Conservation (phyloP, 352 stramenopile species). For the Phytophthora ramorum region DNA sequence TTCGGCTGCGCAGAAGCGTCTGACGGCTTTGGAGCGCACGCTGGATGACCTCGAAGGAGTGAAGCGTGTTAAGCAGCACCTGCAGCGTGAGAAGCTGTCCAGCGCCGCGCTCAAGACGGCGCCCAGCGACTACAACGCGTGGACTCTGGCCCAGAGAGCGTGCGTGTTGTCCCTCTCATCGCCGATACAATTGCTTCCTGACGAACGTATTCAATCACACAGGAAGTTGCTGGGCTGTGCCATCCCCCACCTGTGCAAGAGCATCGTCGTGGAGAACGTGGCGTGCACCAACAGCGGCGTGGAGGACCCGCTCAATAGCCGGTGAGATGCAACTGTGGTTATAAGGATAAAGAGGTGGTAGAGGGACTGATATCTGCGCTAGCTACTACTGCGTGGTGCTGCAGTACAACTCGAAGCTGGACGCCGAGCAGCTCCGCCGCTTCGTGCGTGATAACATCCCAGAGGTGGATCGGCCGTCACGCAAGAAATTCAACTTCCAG, state of each 20-base stretch:
- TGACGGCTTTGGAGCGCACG: conserved; percentile 49
- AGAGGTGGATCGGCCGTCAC: conserved; percentile 55
- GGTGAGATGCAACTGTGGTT: conserved; percentile 30
- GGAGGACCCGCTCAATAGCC: conserved; percentile 69
- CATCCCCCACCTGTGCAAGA: conserved; percentile 87
- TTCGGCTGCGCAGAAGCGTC: conserved; percentile 40
- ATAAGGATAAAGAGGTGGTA: background rate
- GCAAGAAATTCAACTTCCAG: conserved; percentile 91
- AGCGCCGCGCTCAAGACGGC: conserved; percentile 76
- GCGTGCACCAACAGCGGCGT: conserved; percentile 64
- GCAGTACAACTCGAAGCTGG: conserved; percentile 88
- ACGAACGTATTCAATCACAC: background rate
- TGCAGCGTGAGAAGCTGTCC: conserved; percentile 50
- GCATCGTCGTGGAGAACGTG: conserved; percentile 91
- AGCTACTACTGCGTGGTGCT: conserved; percentile 88
- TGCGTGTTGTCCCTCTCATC: conserved; percentile 22
- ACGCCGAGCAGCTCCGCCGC: conserved; percentile 81
- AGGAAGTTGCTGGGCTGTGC: conserved; percentile 73
- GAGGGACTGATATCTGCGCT: background rate
- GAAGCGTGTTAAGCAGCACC: conserved; percentile 51
- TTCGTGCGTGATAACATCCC: conserved; percentile 77
- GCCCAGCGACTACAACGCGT: conserved; percentile 79
- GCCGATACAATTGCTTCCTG: background rate
- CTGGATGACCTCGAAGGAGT: conserved; percentile 65
- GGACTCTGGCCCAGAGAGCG: conserved; percentile 69